Evolutionary conservation across 768 basidiomycete genomes (phyloP), one percentile per base, ranked within the genome.

Genomic region (Plicaturopsis crispa): DNA sequence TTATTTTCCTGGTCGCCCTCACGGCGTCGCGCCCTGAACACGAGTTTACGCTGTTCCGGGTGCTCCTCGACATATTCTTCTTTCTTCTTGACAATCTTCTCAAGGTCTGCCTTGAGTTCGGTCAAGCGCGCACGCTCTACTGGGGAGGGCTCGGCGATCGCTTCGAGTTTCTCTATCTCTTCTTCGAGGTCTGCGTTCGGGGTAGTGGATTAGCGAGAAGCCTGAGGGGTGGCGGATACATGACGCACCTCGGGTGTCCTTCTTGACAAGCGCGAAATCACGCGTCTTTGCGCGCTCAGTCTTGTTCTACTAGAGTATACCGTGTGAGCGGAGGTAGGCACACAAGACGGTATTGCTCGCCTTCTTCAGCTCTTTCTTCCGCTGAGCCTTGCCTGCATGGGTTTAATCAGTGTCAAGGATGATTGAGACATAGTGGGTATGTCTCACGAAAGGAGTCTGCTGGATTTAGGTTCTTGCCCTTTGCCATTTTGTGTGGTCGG

Each of bases 331-430:
- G 38, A 32, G 42, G 44, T 34, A 40, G 45, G 33, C 47, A 47
- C 14, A 26, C 26, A 14, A 31, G n/a, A 33, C 17, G 5, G 31
- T 36, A 20, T 20, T 24, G 46, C 75, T 48, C 61, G 81, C 91
- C 82, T 91, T 94, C 66, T 94, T 94, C 31, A 97, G 66, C 57
- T 99, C 94, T 57, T 92, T 97, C 60, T 91, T 92, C 42, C 89
- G 73, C 55, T 82, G 83, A 3, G 88, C 80, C 63, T 98, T 98
- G 39, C 92, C 92, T 96, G 49, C 18, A 23, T 24, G 20, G 30
- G 12, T 3, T 18, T 19, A 44, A 14, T 45, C 4, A 39, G 17
- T 31, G 20, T 5, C 10, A 28, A 24, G 16, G 20, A 30, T n/a
- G 36, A n/a, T 8, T 8, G 37, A 33, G 1, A 3, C 32, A 10